phyloP scores from a whole-genome alignment of 2,329 filamentous ascomycete genomes.

The Ambrosiella xylebori region DNA sequence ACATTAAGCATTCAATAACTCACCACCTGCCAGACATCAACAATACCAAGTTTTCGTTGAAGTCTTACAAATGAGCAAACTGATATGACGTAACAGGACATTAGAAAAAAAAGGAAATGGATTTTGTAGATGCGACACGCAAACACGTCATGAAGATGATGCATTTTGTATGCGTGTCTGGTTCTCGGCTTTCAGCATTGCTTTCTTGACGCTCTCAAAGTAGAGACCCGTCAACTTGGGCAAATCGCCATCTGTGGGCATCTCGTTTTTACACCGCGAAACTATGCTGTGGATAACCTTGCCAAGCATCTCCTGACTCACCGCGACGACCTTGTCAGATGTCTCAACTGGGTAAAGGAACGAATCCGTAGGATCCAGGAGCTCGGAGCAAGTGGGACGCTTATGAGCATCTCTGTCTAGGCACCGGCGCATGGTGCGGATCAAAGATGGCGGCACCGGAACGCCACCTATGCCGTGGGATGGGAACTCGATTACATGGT shows the following conservation, averaged over 20 bases:
- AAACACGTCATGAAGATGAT: background rate
- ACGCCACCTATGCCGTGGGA: slow-evolving; percentile 49
- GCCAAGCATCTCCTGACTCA: slow-evolving; percentile 44
- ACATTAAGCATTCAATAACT: background rate
- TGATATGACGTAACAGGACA: background rate
- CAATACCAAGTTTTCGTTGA: background rate
- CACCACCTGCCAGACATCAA: background rate
- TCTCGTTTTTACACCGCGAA: slow-evolving; percentile 37
- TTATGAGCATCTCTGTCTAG: slow-evolving; percentile 44
- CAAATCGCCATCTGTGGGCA: slow-evolving; percentile 41
- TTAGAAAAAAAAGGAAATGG: background rate
- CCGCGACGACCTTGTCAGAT: slow-evolving; percentile 35
- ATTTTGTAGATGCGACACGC: background rate
- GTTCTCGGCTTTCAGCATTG: slow-evolving; percentile 18
- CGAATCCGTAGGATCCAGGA: slow-evolving; percentile 40
- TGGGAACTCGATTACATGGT: slow-evolving; percentile 56
- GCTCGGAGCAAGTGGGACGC: slow-evolving; percentile 45
- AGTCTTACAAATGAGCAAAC: background rate
- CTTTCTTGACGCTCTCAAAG: slow-evolving; percentile 40
- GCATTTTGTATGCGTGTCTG: background rate
- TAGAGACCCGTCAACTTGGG: slow-evolving; percentile 43
- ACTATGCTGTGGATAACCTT: slow-evolving; percentile 47
- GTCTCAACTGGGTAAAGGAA: slow-evolving; percentile 47
- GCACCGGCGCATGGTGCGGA: slow-evolving; percentile 45
- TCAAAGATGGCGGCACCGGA: slow-evolving; percentile 38